A percentile compares a stretch with the other conserved stretches of the same genome.
phyloP scores from a whole-genome alignment of 148 eudicot species.

The Bassia scoparia region DNA sequence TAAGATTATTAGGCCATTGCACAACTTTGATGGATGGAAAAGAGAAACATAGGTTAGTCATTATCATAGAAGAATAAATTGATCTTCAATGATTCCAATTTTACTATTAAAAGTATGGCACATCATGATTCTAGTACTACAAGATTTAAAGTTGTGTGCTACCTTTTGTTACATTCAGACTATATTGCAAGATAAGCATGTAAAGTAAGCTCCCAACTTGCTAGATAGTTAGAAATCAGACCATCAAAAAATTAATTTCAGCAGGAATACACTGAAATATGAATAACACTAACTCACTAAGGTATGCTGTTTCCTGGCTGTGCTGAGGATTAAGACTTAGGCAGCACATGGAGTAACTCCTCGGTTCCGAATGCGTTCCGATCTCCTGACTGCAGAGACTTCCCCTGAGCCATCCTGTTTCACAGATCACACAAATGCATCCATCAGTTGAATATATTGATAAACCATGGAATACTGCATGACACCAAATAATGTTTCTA shows the following conservation, averaged over 20 bases:
- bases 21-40: conserved; percentile 13
- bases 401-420: conserved; percentile 36
- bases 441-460: too few relatives aligned
- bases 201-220: background rate
- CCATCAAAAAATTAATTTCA: background rate
- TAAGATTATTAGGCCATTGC: conserved; percentile 25
- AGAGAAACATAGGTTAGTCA: conserved; percentile 20
- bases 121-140: background rate
- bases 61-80: conserved; percentile 11
- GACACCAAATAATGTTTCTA: background rate
- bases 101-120: background rate
- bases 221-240: background rate
- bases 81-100: conserved; percentile 6
- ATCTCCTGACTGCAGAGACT: conserved; percentile 51
- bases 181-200: too few relatives aligned
- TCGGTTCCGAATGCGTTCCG: conserved; percentile 44
- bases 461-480: background rate
- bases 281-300: background rate
- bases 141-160: background rate
- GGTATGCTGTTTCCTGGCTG: background rate
- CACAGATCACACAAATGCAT: background rate
- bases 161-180: background rate
- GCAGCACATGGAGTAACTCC: conserved; percentile 38
- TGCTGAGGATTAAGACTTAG: background rate
- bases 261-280: conserved; percentile 18